These are phyloP conservation scores for Cenchrus americanus DNA, from an alignment of 176 grass and related monocot genomes.

Conservation along the genomic window DNA sequence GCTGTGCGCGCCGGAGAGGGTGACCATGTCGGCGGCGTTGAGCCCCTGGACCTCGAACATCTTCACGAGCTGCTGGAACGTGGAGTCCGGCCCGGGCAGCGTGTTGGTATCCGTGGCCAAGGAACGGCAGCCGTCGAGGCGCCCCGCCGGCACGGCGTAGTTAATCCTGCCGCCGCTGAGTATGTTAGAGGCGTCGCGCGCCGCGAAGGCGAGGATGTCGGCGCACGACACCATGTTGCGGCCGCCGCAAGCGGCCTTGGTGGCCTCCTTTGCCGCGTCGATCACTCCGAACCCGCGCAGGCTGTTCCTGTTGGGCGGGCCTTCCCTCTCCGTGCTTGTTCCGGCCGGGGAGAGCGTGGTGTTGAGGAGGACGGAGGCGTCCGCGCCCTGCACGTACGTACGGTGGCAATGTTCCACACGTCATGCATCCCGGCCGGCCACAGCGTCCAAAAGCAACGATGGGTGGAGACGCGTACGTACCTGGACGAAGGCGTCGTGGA, in stretches of 20 bases:
- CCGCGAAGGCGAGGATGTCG: slow-evolving; percentile 16
- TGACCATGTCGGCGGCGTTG: background rate
- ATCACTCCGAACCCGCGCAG: background rate
- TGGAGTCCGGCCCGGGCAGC: slow-evolving; percentile 29
- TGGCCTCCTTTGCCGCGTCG: background rate
- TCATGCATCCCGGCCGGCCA: too few species aligned
- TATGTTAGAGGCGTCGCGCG: background rate
- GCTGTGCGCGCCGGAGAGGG: background rate
- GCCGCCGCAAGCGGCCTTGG: background rate
- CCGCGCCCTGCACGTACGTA: background rate
- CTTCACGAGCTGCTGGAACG: background rate
- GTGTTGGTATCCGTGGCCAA: background rate
- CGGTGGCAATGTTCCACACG: too few species aligned
- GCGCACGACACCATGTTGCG: background rate
- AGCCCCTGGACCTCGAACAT: slow-evolving; percentile 28
- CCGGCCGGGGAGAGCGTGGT: background rate
- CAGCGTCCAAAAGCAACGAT: too few species aligned
- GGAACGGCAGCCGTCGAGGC: background rate
- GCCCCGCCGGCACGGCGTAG: background rate
- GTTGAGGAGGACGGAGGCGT: background rate
- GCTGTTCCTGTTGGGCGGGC: background rate
- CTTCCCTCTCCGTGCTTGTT: background rate
- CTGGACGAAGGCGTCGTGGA: slow-evolving; percentile 29
- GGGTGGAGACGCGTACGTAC: background rate
- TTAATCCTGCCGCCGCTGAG: background rate